Evolutionary conservation across 352 stramenopile species (phyloP).

Genomic region (Halophytophthora polymorphica): DNA sequence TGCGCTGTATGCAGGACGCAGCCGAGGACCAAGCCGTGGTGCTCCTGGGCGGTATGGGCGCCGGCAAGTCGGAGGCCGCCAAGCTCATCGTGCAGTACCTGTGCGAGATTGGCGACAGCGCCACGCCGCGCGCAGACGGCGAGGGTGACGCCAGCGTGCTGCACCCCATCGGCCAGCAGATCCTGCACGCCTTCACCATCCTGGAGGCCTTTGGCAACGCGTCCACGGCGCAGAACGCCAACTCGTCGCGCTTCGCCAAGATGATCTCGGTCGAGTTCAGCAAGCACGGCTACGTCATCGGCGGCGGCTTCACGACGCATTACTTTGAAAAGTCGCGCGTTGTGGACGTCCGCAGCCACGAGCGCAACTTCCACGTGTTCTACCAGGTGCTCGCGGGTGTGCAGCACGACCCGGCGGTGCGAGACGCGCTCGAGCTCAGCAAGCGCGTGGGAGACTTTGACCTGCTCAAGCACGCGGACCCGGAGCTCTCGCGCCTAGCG

Average conservation of each 20-base stretch:
- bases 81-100: slow-evolving; percentile 84
- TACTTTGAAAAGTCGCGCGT: slow-evolving; percentile 86
- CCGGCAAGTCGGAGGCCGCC: slow-evolving; percentile 75
- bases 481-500: slow-evolving; percentile 36
- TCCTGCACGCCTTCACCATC: slow-evolving; percentile 78
- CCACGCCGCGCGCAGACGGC: slow-evolving; percentile 26
- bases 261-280: slow-evolving; percentile 85
- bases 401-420: slow-evolving; percentile 63
- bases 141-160: slow-evolving; percentile 51
- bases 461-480: slow-evolving; percentile 46
- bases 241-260: slow-evolving; percentile 78
- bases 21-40: slow-evolving; percentile 79
- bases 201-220: slow-evolving; percentile 78
- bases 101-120: slow-evolving; percentile 72
- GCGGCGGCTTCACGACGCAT: slow-evolving; percentile 76
- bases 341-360: slow-evolving; percentile 60
- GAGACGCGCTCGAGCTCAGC: slow-evolving; percentile 69
- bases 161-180: slow-evolving; percentile 78
- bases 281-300: slow-evolving; percentile 72
- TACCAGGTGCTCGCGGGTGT: slow-evolving; percentile 88
- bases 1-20: slow-evolving; percentile 75
- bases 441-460: slow-evolving; percentile 53
- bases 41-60: slow-evolving; percentile 65
- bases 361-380: slow-evolving; percentile 94
- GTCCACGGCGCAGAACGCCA: slow-evolving; percentile 51